Conservation (phyloP, 805 yeast genomes). For the Yarrowia sp. region DNA sequence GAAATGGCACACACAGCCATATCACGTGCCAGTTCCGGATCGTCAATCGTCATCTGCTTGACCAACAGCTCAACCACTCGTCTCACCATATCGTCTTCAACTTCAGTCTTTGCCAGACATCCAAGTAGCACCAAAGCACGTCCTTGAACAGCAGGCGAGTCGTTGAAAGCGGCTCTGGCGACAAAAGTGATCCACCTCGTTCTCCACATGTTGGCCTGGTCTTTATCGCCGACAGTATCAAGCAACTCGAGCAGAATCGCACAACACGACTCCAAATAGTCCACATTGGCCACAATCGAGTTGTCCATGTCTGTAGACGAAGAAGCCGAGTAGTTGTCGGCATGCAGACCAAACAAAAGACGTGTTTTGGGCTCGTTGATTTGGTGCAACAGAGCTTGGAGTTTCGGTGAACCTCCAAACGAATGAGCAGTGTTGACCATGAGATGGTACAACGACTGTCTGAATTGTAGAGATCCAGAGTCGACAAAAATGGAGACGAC, state of each 20-base stretch:
- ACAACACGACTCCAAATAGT: slow-evolving; percentile 33
- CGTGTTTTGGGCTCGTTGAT: slow-evolving; percentile 32
- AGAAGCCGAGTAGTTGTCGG: slow-evolving; percentile 27
- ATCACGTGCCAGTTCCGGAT: slow-evolving; percentile 40
- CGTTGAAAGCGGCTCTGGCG: slow-evolving; percentile 40
- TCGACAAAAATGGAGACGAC: slow-evolving; percentile 59
- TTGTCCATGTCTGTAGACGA: slow-evolving; percentile 15
- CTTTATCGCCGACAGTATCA: slow-evolving; percentile 30
- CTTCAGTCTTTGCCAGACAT: slow-evolving; percentile 60
- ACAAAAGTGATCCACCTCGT: slow-evolving; percentile 33
- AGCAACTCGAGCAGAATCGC: slow-evolving; percentile 32
- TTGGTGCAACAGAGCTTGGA: slow-evolving; percentile 45
- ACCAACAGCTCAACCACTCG: slow-evolving; percentile 37
- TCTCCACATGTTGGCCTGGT: slow-evolving; percentile 34
- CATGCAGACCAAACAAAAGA: slow-evolving; percentile 34
- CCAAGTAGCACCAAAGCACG: slow-evolving; percentile 62
- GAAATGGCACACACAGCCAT: slow-evolving; percentile 44
- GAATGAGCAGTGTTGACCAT: slow-evolving; percentile 69
- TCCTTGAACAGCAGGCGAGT: slow-evolving; percentile 47
- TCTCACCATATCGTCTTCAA: slow-evolving; percentile 53
- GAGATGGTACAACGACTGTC: slow-evolving; percentile 59
- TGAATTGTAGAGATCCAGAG: slow-evolving; percentile 53
- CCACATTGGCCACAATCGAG: slow-evolving; percentile 29
- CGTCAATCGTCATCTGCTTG: slow-evolving; percentile 27
- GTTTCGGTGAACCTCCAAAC: slow-evolving; percentile 47